A percentile compares a stretch with the other conserved stretches of the same genome.
These are phyloP conservation scores for Penicillium sp. DNA, from an alignment of 2,329 filamentous ascomycete species.

Conservation along the genomic window DNA sequence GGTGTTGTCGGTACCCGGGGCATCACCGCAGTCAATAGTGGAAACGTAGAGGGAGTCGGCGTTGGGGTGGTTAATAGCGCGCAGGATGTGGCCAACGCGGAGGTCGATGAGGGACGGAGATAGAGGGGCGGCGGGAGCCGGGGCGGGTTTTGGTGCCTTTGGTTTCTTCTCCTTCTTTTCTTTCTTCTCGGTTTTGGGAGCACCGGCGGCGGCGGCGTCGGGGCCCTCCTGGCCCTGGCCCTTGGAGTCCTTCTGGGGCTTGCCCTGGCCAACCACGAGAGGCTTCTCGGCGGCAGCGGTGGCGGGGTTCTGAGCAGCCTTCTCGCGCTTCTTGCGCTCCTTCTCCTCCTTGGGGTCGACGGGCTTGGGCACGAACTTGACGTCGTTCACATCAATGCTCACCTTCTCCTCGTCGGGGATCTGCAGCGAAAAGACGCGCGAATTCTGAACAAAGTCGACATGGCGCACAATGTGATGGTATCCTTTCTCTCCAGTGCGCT, in stretches of 20 bases:
- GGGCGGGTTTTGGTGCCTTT: constrained; percentile 59
- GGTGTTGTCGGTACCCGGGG: constrained; percentile 80
- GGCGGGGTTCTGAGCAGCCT: constrained; percentile 47
- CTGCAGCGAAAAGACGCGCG: constrained; percentile 63
- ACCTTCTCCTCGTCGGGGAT: constrained; percentile 71
- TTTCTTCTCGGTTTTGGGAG: constrained; percentile 54
- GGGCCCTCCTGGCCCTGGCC: constrained; percentile 51
- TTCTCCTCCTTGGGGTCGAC: constrained; percentile 93
- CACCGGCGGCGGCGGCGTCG: constrained; percentile 43
- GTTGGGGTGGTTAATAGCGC: constrained; percentile 91
- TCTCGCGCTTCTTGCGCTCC: constrained; percentile 94
- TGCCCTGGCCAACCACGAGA: constrained; percentile 38
- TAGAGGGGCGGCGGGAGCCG: constrained; percentile 67
- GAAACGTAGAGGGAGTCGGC: constrained; percentile 94
- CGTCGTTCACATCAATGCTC: constrained; percentile 69
- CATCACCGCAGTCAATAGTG: constrained; percentile 90
- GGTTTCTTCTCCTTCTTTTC: constrained; percentile 54
- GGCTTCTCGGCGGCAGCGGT: constrained; percentile 26
- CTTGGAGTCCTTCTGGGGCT: constrained; percentile 39
- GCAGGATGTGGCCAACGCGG: constrained; percentile 93
- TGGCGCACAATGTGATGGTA: constrained; percentile 87
- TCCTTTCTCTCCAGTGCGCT: constrained; percentile 84
- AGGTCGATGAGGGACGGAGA: constrained; percentile 88
- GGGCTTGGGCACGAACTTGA: constrained; percentile 82
- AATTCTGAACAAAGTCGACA: constrained; percentile 93